Evolutionary conservation across 306 rosid species (phyloP), one percentile per base, ranked within the genome.

Genomic region (Albizia julibrissin): DNA sequence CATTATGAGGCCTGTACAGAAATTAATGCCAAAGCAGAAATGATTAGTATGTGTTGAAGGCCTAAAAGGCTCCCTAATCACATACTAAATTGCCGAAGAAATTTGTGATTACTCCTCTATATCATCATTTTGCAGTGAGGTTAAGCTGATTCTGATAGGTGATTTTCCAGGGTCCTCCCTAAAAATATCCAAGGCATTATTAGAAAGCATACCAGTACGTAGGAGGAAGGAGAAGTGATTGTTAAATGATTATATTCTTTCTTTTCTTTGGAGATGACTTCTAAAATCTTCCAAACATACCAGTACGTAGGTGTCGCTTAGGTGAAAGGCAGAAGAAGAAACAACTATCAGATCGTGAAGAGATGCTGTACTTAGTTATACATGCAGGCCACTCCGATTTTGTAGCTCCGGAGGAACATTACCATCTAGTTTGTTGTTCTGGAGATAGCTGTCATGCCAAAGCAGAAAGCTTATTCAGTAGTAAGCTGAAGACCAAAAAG

Each of bases 371-470:
- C 97, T 89, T 81, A 88, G 94, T 77, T 88, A 83, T 24, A 71
- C 22, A 43, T 74, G 27, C 31, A 74, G 68, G 65, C 83, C 84
- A 49, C 82, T 79, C 80, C 37, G 72, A 54, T 85, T 65, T 44
- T 44, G 58, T 50, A 66, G 74, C 8, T 77, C 46, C 40, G 10
- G 11, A 27, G 90, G 85, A 47, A 72, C 71, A 72, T 75, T 34
- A 46, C 80, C 85, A 34, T 78, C 83, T 10, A 85, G 85, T 5
- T 85, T 77, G 74, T 88, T 81, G 2, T 82, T 75, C 75, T 78
- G 84, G 46, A 95, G 85, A 80, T 75, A 75, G 87, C 90, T 92
- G 88, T 49, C 62, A 61, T 46, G 52, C 44, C 77, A 71, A 70
- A 78, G 27, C 44, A 15, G 64, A 19, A 15, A 21, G 11, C 3